A percentile compares a stretch with the other conserved stretches of the same genome.
Evolutionary conservation across 2,329 filamentous ascomycete species (phyloP).

Genomic region (Aspergillus sclerotialis): DNA sequence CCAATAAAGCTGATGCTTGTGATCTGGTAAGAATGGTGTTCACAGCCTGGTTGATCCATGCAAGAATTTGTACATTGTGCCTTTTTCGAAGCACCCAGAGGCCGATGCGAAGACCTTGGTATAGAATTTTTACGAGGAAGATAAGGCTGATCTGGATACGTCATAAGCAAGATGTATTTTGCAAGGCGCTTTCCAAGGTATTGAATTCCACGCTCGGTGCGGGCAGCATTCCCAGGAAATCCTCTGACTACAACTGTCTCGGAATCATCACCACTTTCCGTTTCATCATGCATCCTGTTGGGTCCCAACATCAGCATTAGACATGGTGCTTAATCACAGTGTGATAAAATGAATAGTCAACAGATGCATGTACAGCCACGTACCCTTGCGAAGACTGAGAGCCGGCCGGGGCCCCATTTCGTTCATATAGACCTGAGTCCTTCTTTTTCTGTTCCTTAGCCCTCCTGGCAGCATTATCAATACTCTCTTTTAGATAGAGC

Average conservation of each 20-base stretch:
- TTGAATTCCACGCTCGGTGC: slow-evolving; percentile 92
- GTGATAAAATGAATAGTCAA: no score
- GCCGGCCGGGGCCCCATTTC: neutral
- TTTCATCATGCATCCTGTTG: neutral
- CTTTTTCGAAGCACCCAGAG: slow-evolving; percentile 38
- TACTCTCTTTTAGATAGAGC: slow-evolving; percentile 95
- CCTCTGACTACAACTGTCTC: slow-evolving; percentile 82
- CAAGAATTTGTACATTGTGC: slow-evolving; percentile 23
- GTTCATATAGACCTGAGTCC: slow-evolving; percentile 33
- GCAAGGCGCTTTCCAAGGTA: slow-evolving; percentile 92
- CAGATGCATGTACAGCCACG: neutral
- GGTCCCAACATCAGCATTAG: slow-evolving; percentile 5
- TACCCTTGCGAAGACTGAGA: slow-evolving; percentile 3
- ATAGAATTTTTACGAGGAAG: slow-evolving; percentile 58
- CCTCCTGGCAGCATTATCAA: slow-evolving; percentile 73
- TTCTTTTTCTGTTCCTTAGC: slow-evolving; percentile 56
- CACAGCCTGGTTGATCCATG: slow-evolving; percentile 36
- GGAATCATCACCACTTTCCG: slow-evolving; percentile 41
- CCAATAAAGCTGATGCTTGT: slow-evolving; percentile 93
- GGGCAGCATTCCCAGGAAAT: slow-evolving; percentile 81
- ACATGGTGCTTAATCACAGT: neutral
- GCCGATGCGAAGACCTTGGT: slow-evolving; percentile 41
- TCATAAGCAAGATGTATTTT: slow-evolving; percentile 81
- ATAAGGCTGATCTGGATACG: slow-evolving; percentile 89
- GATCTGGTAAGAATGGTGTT: slow-evolving; percentile 62